Base-by-base conservation (phyloP, 805 yeast species). In the Priceomyces haplophilus region DNA sequence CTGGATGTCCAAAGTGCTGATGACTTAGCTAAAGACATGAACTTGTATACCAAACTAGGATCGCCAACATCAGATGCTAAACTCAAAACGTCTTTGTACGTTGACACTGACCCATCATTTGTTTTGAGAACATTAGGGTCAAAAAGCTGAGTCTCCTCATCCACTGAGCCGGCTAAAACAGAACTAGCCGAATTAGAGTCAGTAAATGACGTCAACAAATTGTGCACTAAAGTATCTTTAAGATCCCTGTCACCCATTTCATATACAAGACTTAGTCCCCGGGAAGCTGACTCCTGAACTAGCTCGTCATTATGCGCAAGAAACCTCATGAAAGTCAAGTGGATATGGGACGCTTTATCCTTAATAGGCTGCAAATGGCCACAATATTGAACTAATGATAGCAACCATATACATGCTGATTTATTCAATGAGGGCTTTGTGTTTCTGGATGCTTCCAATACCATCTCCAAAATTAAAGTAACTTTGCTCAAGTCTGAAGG, bases 41-140 rank as follows among this genome's bases (percentile, higher is more conserved):
- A 91, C 57, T 88, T 87, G 64, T 91, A 91, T 3, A 91, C 97
- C 50, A 91, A 75, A 50, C 93, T 79, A 11, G 98, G 96, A 62
- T 91, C 97, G 21, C 98, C 98, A 7, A 89, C 95, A 57, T 91
- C 99, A 1, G 93, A 80, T 0, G 99, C 97, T 38, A 91, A 69
- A 53, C 72, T 86, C 52, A 91, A 70, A 23, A 91, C 87, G 62
- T 91, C 99, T 54, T 85, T 87, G 59, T 91, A 91, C 0, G 98
- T 90, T 0, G 95, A 85, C 3, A 91, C 81, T 0, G 96, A 85
- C 1, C 91, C 89, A 47, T 86, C 93, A 37, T 83, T 84, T 0
- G 96, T 87, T 38, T 77, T 83, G 52, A 91, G 64, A 3, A 79
- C 73, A 30, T 95, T 96, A 1, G 86, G 83, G 34, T 88, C 96